Conservation (phyloP, 345 rosid species). For the Dovyalis caffra region DNA sequence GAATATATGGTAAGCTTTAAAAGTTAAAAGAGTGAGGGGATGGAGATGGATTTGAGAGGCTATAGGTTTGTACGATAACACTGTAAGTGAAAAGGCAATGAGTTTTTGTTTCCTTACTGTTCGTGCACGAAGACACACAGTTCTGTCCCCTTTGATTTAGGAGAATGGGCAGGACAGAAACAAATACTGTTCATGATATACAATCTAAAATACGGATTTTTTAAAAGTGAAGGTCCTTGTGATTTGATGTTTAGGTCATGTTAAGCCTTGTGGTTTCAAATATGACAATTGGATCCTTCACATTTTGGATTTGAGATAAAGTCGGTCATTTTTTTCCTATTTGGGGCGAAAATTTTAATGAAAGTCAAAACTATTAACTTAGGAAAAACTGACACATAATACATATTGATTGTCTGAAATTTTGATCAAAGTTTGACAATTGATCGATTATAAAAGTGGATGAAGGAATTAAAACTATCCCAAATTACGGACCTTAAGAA, state of each 20-base stretch:
- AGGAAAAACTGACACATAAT: no score
- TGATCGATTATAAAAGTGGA: no score
- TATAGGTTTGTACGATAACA: neutral
- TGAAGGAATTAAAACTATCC: no score
- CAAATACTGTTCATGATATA: neutral
- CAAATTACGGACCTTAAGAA: no score
- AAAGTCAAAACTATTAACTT: neutral
- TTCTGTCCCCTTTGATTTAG: conserved; percentile 1
- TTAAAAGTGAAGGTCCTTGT: neutral
- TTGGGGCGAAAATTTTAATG: neutral
- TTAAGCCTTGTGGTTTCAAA: neutral
- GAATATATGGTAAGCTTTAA: neutral
- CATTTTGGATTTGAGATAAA: neutral
- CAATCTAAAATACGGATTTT: neutral
- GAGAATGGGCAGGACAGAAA: neutral
- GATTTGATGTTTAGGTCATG: neutral
- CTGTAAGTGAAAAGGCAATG: neutral
- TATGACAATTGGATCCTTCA: neutral
- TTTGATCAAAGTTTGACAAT: no score
- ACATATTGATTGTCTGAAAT: no score
- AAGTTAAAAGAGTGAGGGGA: neutral
- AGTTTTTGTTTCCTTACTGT: conserved; percentile 20
- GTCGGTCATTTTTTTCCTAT: neutral
- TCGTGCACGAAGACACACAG: conserved; percentile 5
- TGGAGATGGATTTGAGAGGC: neutral